Conservation (phyloP, 345 rosid species). For the Cardamine occulta region DNA sequence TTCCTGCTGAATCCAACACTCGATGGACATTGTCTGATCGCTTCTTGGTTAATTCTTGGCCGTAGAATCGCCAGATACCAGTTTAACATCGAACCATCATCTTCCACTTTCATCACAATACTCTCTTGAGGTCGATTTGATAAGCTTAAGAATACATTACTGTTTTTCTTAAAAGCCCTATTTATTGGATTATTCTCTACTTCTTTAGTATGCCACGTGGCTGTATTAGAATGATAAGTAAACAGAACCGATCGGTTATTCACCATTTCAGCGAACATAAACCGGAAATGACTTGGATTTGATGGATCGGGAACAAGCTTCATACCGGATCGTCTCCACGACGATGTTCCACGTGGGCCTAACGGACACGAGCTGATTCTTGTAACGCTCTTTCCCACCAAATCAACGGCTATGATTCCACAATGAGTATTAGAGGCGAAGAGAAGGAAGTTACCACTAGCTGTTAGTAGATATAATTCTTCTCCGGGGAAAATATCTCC, state of each 20-base stretch:
- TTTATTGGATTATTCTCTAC: constrained; percentile 43
- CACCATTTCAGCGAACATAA: constrained; percentile 67
- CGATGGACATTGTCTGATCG: constrained; percentile 33
- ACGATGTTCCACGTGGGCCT: constrained; percentile 80
- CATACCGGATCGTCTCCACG: constrained; percentile 83
- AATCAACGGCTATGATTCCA: constrained; percentile 63
- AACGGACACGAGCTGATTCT: constrained; percentile 69
- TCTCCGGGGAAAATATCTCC: constrained; percentile 52
- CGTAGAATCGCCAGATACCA: constrained; percentile 46
- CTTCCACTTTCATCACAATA: constrained; percentile 46
- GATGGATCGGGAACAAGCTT: constrained; percentile 47
- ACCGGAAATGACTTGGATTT: constrained; percentile 56
- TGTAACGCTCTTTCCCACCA: constrained; percentile 48
- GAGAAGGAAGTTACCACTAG: constrained; percentile 59
- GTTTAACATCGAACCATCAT: constrained; percentile 17
- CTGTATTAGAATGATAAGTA: constrained; percentile 50
- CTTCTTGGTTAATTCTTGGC: constrained; percentile 42
- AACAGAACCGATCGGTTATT: constrained; percentile 56
- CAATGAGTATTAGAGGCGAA: constrained; percentile 63
- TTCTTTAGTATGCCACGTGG: constrained; percentile 56
- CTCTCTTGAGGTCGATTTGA: constrained; percentile 55
- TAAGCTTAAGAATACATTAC: constrained; percentile 51
- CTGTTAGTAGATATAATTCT: constrained; percentile 60
- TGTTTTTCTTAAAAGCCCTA: constrained; percentile 8
- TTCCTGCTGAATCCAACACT: constrained; percentile 34